A percentile compares a stretch with the other conserved stretches of the same genome.
Conservation (phyloP, 768 basidiomycete genomes). For the Leccinellum rugosiceps region DNA sequence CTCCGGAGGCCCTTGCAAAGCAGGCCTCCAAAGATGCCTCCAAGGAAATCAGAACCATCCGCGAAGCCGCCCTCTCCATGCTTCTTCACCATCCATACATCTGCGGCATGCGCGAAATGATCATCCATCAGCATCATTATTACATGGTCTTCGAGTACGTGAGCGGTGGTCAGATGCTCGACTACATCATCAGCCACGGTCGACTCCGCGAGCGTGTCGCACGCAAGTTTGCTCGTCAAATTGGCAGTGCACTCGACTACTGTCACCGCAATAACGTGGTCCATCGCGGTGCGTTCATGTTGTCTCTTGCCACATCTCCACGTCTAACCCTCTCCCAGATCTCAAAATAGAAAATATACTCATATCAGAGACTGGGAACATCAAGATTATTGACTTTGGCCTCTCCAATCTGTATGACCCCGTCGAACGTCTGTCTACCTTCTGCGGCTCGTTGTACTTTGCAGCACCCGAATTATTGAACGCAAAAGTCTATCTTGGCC, state of each 20-base stretch:
- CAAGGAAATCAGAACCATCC: slow-evolving; percentile 93
- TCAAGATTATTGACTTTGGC: slow-evolving; percentile 99
- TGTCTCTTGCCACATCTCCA: neutral
- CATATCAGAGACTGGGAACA: slow-evolving; percentile 97
- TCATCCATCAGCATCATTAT: slow-evolving; percentile 95
- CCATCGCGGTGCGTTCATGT: slow-evolving; percentile 65
- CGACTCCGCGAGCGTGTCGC: slow-evolving; percentile 93
- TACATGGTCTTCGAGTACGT: slow-evolving; percentile 99
- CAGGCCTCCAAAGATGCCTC: slow-evolving; percentile 88
- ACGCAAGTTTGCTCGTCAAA: slow-evolving; percentile 96
- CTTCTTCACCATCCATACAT: slow-evolving; percentile 98
- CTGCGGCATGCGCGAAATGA: slow-evolving; percentile 99
- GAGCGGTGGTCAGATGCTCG: slow-evolving; percentile 98
- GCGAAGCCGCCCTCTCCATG: slow-evolving; percentile 93
- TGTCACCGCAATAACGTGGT: slow-evolving; percentile 98
- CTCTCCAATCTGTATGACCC: slow-evolving; percentile 95
- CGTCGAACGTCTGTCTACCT: slow-evolving; percentile 76
- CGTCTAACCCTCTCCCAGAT: slow-evolving; percentile 39
- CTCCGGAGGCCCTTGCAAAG: slow-evolving; percentile 62
- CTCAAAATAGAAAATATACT: slow-evolving; percentile 99
- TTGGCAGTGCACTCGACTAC: slow-evolving; percentile 93
- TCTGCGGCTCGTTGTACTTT: slow-evolving; percentile 97
- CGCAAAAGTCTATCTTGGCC: slow-evolving; percentile 94
- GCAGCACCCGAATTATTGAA: slow-evolving; percentile 97
- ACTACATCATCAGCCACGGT: slow-evolving; percentile 99